Percentiles rank a stretch among this genome's conserved stretches.
Evolutionary conservation across 129 eudicot genomes (phyloP).

Genomic region (Chrysanthemum lavandulifolium): DNA sequence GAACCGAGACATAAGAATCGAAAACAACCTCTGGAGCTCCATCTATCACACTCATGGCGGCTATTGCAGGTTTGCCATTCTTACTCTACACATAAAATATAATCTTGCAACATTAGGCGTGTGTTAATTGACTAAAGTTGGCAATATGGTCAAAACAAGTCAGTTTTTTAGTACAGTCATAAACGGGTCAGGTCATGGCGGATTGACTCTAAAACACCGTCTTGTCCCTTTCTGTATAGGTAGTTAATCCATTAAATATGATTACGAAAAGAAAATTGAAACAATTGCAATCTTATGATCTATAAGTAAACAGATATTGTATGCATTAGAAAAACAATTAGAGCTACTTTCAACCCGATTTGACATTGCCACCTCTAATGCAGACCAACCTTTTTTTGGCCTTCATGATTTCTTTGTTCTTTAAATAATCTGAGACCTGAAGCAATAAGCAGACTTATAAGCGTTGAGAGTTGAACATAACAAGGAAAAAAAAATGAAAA

Average conservation of each 20-base stretch:
- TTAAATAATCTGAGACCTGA: slow-evolving; percentile 62
- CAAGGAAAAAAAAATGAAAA: no score
- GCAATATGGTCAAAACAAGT: no score
- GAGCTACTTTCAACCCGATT: not conserved
- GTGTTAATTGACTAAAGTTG: no score
- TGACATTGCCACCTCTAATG: not conserved
- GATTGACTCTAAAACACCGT: no score
- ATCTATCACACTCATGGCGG: slow-evolving; percentile 32
- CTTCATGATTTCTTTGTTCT: slow-evolving; percentile 47
- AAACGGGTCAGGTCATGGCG: not conserved
- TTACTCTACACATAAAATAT: no score
- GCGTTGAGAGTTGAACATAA: no score
- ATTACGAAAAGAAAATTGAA: no score
- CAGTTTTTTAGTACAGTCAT: not conserved
- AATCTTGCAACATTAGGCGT: no score
- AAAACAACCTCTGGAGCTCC: slow-evolving; percentile 65
- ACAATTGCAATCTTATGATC: no score
- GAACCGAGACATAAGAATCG: slow-evolving; percentile 59
- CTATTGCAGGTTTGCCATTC: no score
- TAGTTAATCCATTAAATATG: no score
- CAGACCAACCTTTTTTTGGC: slow-evolving; percentile 32
- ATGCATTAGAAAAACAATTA: not conserved
- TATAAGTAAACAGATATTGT: not conserved
- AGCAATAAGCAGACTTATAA: not conserved
- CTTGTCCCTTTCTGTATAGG: no score